Evolutionary conservation across 1,284 basidiomycete genomes (phyloP).

Genomic region (Taiwanofungus camphoratus): DNA sequence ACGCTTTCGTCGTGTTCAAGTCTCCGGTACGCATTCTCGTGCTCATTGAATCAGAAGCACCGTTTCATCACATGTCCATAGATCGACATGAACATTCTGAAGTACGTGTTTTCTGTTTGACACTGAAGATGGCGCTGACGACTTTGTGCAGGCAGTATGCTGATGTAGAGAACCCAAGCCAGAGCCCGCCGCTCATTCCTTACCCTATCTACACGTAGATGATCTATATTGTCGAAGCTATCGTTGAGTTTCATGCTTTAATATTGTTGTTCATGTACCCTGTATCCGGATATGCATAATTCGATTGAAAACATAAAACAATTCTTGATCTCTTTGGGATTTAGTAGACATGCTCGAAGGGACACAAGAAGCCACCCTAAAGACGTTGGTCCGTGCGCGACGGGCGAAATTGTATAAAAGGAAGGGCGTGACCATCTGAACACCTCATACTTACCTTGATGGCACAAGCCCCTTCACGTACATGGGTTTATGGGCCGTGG

Average conservation of each 20-base stretch:
- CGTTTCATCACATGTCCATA: background rate
- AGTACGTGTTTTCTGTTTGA: slow-evolving; percentile 11
- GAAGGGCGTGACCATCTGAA: background rate
- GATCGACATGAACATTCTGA: slow-evolving; percentile 21
- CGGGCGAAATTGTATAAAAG: slow-evolving; percentile 10
- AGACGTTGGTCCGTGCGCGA: slow-evolving; percentile 21
- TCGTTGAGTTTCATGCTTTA: no score
- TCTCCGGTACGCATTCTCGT: slow-evolving; percentile 45
- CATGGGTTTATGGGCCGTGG: slow-evolving; percentile 24
- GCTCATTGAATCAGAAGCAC: background rate
- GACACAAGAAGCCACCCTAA: no score
- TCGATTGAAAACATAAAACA: no score
- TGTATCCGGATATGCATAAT: no score
- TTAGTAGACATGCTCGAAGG: no score
- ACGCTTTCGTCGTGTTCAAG: slow-evolving; percentile 86
- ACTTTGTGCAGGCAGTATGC: slow-evolving; percentile 41
- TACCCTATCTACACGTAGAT: slow-evolving; percentile 24
- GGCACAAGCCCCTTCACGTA: slow-evolving; percentile 19
- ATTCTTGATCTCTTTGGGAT: no score
- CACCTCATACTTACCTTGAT: slow-evolving; percentile 40
- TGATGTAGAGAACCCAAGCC: slow-evolving; percentile 50
- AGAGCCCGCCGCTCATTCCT: slow-evolving; percentile 44
- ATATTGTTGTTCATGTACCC: no score
- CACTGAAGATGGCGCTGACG: slow-evolving; percentile 6
- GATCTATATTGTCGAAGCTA: no score